These are phyloP conservation scores for Balamuthia mandrillaris DNA, from an alignment of 208 protist species.

Conservation along the genomic window DNA sequence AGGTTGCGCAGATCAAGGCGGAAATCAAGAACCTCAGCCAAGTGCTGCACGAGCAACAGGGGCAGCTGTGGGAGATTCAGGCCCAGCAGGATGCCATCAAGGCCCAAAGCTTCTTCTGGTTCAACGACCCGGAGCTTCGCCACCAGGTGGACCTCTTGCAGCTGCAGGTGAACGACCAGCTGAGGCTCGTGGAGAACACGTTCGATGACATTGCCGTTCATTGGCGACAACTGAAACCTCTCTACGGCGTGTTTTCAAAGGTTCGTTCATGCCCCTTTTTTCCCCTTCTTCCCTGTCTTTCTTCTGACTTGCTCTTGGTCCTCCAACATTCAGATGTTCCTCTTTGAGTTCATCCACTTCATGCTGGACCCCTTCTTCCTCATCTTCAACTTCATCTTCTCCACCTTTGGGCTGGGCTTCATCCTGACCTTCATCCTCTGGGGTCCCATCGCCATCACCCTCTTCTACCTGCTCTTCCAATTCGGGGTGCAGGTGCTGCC, in stretches of 20 bases:
- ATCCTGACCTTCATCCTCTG: not conserved
- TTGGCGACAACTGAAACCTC: not conserved
- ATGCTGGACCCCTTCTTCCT: not conserved
- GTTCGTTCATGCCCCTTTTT: too few species aligned
- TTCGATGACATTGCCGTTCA: not conserved
- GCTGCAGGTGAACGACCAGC: not conserved
- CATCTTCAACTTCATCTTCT: not conserved
- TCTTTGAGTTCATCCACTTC: not conserved
- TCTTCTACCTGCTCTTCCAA: not conserved
- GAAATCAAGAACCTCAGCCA: too few species aligned
- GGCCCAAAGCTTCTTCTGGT: not conserved
- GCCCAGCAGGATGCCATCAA: too few species aligned
- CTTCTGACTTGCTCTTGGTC: too few species aligned
- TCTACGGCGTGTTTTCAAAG: not conserved
- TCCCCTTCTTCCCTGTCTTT: too few species aligned
- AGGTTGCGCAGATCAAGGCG: too few species aligned
- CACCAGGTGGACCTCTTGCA: not conserved
- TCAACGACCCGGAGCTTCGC: not conserved
- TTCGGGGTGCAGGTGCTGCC: not conserved
- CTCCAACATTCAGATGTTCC: not conserved
- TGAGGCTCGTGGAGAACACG: not conserved
- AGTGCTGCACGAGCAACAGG: too few species aligned
- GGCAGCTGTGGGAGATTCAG: too few species aligned
- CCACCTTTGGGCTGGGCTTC: not conserved
- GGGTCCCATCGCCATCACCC: not conserved